Evolutionary conservation across 768 basidiomycete species (phyloP).

Genomic region (Serendipita sp.): DNA sequence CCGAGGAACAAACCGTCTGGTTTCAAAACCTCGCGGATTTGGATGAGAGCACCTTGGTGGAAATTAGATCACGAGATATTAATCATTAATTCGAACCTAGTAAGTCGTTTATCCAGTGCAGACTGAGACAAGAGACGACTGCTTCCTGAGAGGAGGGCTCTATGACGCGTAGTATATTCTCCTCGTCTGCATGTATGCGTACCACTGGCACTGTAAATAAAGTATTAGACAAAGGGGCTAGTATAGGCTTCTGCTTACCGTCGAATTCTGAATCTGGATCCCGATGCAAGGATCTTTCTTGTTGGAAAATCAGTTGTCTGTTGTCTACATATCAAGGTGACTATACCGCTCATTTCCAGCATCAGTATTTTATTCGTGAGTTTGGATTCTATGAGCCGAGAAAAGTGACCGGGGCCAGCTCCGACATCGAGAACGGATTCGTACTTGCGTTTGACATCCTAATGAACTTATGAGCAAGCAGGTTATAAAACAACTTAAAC

Average conservation of each 20-base stretch:
- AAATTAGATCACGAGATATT: neutral
- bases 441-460: conserved; percentile 89
- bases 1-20: conserved; percentile 92
- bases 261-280: conserved; percentile 70
- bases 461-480: conserved; percentile 7
- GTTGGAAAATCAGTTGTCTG: neutral
- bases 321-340: neutral
- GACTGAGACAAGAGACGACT: conserved; percentile 73
- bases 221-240: neutral
- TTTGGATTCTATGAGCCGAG: conserved; percentile 56
- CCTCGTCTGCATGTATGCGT: conserved; percentile 71
- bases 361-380: conserved; percentile 59
- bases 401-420: conserved; percentile 82
- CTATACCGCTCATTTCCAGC: conserved; percentile 72
- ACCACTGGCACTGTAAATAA: conserved; percentile 47
- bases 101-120: conserved; percentile 97
- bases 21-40: conserved; percentile 66
- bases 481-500: neutral
- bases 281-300: conserved; percentile 55
- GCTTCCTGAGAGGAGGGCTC: conserved; percentile 71
- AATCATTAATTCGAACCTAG: conserved; percentile 39
- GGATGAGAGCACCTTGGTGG: conserved; percentile 54
- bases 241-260: conserved; percentile 28
- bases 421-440: conserved; percentile 69
- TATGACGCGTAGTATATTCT: conserved; percentile 49